Evolutionary conservation across 306 rosid genomes (phyloP).

Genomic region (Potentilla sterilis): DNA sequence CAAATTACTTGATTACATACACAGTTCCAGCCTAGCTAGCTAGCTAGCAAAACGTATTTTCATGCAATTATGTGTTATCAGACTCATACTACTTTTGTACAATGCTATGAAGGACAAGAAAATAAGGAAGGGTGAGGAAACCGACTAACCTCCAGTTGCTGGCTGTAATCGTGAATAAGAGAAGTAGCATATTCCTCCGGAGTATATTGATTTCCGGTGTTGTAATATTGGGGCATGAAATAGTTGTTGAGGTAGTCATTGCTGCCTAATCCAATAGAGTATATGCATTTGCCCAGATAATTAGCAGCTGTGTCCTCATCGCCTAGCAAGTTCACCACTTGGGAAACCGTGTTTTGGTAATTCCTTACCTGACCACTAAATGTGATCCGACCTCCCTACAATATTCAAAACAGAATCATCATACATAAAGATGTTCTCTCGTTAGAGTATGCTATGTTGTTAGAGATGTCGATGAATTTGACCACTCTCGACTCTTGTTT

Average conservation of each 20-base stretch:
- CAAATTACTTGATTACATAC: not conserved
- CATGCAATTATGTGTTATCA: not conserved
- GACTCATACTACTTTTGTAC: not conserved
- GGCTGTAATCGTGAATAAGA: constrained; percentile 59
- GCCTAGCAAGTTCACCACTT: constrained; percentile 60
- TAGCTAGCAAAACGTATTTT: not conserved
- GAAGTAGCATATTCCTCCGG: constrained; percentile 63
- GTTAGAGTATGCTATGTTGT: not conserved
- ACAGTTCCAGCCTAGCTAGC: not conserved
- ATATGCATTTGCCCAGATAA: constrained; percentile 72
- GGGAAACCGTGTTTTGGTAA: constrained; percentile 67
- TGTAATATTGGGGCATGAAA: constrained; percentile 76
- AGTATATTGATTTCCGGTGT: constrained; percentile 57
- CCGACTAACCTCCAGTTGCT: constrained; percentile 55
- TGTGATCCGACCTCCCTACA: constrained; percentile 76
- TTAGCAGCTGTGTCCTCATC: constrained; percentile 51
- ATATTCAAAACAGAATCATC: not conserved
- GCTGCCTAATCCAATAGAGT: constrained; percentile 87
- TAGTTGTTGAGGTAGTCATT: constrained; percentile 96
- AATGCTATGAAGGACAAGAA: not conserved
- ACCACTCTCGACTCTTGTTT: not conserved
- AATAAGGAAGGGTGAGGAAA: not conserved
- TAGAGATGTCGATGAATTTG: not conserved
- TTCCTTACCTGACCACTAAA: constrained; percentile 81
- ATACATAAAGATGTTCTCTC: not conserved